Evolutionary conservation across 768 basidiomycete species (phyloP), one percentile per base, ranked within the genome.

Genomic region (Panaeolus cyanescens): DNA sequence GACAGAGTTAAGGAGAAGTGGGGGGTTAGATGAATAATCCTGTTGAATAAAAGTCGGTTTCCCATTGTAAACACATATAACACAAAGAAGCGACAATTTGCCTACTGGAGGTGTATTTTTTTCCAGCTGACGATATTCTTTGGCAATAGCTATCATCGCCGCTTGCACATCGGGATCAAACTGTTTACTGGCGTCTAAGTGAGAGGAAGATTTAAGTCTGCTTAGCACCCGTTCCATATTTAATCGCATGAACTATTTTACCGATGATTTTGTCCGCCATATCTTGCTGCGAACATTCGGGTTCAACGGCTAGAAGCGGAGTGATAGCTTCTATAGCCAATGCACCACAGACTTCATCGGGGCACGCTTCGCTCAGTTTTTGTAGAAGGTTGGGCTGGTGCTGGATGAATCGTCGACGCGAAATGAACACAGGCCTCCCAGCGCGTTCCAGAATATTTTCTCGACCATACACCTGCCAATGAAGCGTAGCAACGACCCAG

Each of bases 91-190:
- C n/a, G n/a, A n/a, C n/a, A n/a, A n/a, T n/a, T n/a, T n/a, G 64
- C 77, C 59, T 64, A 83, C 84, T 32, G 83, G 84, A 64, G 83
- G 83, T 1, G 85, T 85, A 68, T 87, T 86, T 76, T 85, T 87
- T 74, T 86, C 85, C 0, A 71, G 77, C 63, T 84, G 80, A 42
- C 84, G 81, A 66, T 83, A 85, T 68, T 83, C 79, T 5, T 76
- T 64, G 10, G 85, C 85, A 50, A 85, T 72, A 8, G 76, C 74
- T 58, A 86, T 77, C 83, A 86, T 84, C 55, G 76, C 79, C 5
- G 75, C 74, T 60, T 80, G 79, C 2, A 83, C 85, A 8, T 78
- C 71, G 32, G 71, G 75, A 65, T 85, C 80, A 59, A 85, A 85
- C 62, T 85, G 80, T 13, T 28, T 22, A 50, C 45, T 50, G 45